Evolutionary conservation across 2,329 filamentous ascomycete genomes (phyloP).

Genomic region (Fusarium brevicatenulatum): DNA sequence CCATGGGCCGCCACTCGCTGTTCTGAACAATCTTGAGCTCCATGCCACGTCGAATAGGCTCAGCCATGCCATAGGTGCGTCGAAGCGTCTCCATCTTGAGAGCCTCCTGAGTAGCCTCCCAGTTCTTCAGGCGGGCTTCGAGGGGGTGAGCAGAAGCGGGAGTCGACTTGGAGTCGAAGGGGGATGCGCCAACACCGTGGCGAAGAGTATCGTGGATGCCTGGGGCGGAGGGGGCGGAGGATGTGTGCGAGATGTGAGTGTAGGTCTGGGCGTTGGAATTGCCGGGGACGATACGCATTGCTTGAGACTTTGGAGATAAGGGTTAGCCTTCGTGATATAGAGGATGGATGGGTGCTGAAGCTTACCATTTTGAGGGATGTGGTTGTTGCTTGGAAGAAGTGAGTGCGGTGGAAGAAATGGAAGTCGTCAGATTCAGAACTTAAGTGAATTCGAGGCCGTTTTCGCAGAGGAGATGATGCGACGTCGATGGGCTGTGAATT

Average conservation of each 20-base stretch:
- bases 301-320: slow-evolving; percentile 59
- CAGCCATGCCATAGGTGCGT: slow-evolving; percentile 88
- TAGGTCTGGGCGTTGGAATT: slow-evolving; percentile 72
- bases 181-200: slow-evolving; percentile 76
- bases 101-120: slow-evolving; percentile 88
- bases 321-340: slow-evolving; percentile 31
- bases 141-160: slow-evolving; percentile 82
- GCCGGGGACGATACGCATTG: slow-evolving; percentile 88
- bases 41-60: slow-evolving; percentile 93
- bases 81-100: slow-evolving; percentile 90
- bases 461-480: not conserved
- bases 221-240: slow-evolving; percentile 87
- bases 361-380: slow-evolving; percentile 61
- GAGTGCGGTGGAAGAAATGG: not conserved
- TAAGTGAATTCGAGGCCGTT: not conserved
- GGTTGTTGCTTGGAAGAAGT: not conserved
- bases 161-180: slow-evolving; percentile 57
- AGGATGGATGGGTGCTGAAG: slow-evolving; percentile 20
- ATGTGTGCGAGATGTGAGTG: slow-evolving; percentile 69
- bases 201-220: slow-evolving; percentile 95
- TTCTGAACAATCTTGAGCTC: slow-evolving; percentile 88
- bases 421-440: not conserved
- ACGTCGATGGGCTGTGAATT: slow-evolving; percentile 5
- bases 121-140: slow-evolving; percentile 86
- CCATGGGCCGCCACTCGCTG: slow-evolving; percentile 81